A percentile compares a stretch with the other conserved stretches of the same genome.
Conservation (phyloP, 148 eudicot genomes). For the Amaranthus palmeri region DNA sequence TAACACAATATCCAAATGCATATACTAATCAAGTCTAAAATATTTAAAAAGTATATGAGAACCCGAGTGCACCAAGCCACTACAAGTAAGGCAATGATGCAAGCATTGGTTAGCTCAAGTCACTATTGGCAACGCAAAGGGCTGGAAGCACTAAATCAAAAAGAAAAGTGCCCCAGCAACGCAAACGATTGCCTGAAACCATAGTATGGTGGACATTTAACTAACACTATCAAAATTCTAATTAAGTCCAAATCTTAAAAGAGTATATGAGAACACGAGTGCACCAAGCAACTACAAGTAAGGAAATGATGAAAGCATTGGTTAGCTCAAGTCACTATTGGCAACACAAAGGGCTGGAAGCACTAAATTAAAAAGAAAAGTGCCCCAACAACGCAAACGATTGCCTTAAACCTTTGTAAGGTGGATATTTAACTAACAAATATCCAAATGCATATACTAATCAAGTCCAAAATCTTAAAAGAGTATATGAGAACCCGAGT, state of each 20-base stretch:
- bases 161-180: slow-evolving; percentile 7
- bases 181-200: slow-evolving; percentile 13
- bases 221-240: too few species aligned
- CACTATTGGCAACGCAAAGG: slow-evolving; percentile 5
- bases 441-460: too few species aligned
- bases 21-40: neutral
- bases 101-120: slow-evolving; percentile 14
- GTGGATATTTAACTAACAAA: too few species aligned
- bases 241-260: too few species aligned
- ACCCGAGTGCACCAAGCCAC: neutral
- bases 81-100: neutral
- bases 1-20: neutral
- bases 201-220: neutral
- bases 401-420: too few species aligned
- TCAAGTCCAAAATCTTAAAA: too few species aligned
- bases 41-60: neutral
- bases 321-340: too few species aligned
- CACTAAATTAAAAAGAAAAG: too few species aligned
- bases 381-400: too few species aligned
- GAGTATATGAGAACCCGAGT: neutral
- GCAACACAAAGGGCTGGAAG: too few species aligned
- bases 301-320: neutral
- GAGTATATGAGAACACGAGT: neutral
- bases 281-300: slow-evolving; percentile 14
- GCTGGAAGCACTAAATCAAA: slow-evolving; percentile 10